Evolutionary conservation across 1,284 basidiomycete genomes (phyloP).

Genomic region (Rhodotorula sp.): DNA sequence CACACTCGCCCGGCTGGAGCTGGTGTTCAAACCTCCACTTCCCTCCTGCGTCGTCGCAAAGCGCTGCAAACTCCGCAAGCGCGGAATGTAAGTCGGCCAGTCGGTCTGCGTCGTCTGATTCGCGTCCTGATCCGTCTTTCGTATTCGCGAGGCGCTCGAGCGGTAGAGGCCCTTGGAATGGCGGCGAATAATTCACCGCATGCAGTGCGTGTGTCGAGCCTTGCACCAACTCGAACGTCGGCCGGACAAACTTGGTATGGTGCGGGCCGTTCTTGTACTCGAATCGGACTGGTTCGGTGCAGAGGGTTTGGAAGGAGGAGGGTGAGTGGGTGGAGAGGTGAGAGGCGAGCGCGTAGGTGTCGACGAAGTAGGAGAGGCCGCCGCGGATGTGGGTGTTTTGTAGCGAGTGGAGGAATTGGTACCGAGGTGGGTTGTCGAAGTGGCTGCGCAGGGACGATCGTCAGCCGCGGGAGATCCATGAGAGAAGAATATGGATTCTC

Average conservation of each 20-base stretch:
- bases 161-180: conserved; percentile 77
- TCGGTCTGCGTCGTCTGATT: conserved; percentile 41
- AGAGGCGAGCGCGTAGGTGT: conserved; percentile 68
- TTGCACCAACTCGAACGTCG: conserved; percentile 67
- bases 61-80: conserved; percentile 61
- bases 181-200: conserved; percentile 88
- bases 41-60: conserved; percentile 60
- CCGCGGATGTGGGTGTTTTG: conserved; percentile 73
- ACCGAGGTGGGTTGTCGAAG: conserved; percentile 82
- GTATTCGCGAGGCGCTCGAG: conserved; percentile 37
- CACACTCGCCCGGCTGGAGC: conserved; percentile 78
- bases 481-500: conserved; percentile 46
- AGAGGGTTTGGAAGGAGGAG: conserved; percentile 61
- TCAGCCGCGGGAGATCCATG: background rate
- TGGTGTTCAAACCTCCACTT: conserved; percentile 61
- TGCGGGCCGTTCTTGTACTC: conserved; percentile 90
- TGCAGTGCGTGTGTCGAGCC: conserved; percentile 49
- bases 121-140: background rate
- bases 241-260: conserved; percentile 74
- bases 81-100: conserved; percentile 62
- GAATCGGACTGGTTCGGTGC: conserved; percentile 69
- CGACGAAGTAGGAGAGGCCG: conserved; percentile 84
- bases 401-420: conserved; percentile 86
- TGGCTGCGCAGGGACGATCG: conserved; percentile 48
- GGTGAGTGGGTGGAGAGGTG: conserved; percentile 58